Percentiles rank a stretch among this genome's conserved stretches.
phyloP scores from a whole-genome alignment of 148 eudicot species.

The Rhododendron ferrugineum region DNA sequence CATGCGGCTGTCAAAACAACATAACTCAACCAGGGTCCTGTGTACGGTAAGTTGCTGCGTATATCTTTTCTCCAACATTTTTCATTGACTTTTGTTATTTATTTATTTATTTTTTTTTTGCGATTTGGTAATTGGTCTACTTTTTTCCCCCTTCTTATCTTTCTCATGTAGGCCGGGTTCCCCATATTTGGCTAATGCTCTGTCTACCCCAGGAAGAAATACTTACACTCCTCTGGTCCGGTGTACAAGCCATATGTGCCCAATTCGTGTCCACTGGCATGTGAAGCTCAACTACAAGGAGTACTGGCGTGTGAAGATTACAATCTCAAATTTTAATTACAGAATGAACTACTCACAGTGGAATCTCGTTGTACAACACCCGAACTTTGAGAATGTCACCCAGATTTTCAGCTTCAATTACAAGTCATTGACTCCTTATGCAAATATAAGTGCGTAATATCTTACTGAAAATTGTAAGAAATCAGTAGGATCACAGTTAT shows the following conservation, averaged over 20 bases:
- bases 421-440: background rate
- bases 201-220: constrained; percentile 24
- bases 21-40: constrained; percentile 42
- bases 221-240: constrained; percentile 36
- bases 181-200: constrained; percentile 45
- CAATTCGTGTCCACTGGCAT: constrained; percentile 70
- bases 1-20: constrained; percentile 55
- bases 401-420: constrained; percentile 11
- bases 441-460: constrained; percentile 39
- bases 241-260: constrained; percentile 68
- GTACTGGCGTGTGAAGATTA: constrained; percentile 67
- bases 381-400: constrained; percentile 59
- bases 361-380: constrained; percentile 70
- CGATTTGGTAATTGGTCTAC: background rate
- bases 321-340: constrained; percentile 63
- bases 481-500: background rate
- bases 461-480: background rate
- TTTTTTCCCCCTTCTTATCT: background rate
- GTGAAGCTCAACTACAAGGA: constrained; percentile 61
- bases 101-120: too few species aligned
- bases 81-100: background rate
- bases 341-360: constrained; percentile 57
- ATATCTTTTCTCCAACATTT: background rate
- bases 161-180: constrained; percentile 34
- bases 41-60: constrained; percentile 35